Conservation (phyloP, 106 monocot genomes). For the Dioscorea dumetorum region DNA sequence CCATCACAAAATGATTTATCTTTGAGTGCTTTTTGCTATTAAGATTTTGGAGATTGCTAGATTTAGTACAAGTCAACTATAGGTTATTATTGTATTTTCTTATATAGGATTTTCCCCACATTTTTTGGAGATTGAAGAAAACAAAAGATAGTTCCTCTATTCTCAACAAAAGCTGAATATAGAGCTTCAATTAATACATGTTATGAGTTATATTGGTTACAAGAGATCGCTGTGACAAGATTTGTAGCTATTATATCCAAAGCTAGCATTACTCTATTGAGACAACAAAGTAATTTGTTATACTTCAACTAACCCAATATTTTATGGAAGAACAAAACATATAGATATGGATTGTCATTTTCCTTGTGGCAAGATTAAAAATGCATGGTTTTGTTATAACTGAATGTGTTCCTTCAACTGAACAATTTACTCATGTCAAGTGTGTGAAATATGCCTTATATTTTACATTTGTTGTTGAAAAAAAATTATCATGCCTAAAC, state of each 20-base stretch:
- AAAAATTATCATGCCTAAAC: too few species aligned
- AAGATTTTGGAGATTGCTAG: constrained; percentile 9
- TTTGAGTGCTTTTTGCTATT: neutral
- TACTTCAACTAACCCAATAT: constrained; percentile 9
- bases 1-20: neutral
- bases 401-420: neutral
- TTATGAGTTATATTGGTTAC: constrained; percentile 19
- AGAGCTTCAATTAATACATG: neutral
- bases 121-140: constrained; percentile 9
- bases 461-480: too few species aligned
- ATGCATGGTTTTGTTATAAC: neutral
- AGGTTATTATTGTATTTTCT: constrained; percentile 4
- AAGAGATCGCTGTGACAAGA: constrained; percentile 1
- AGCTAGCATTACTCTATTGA: constrained; percentile 6
- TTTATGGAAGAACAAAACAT: constrained; percentile 12
- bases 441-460: too few species aligned
- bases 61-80: constrained; percentile 1
- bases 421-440: constrained; percentile 9
- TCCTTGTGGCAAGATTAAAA: constrained; percentile 5
- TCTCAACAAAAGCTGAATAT: constrained; percentile 13
- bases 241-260: neutral
- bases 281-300: constrained; percentile 12
- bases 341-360: constrained; percentile 24
- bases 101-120: neutral
- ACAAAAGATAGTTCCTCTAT: constrained; percentile 8